These are phyloP conservation scores for Hypoxylon sp. DNA, from an alignment of 2,329 filamentous ascomycete genomes.

Conservation along the genomic window DNA sequence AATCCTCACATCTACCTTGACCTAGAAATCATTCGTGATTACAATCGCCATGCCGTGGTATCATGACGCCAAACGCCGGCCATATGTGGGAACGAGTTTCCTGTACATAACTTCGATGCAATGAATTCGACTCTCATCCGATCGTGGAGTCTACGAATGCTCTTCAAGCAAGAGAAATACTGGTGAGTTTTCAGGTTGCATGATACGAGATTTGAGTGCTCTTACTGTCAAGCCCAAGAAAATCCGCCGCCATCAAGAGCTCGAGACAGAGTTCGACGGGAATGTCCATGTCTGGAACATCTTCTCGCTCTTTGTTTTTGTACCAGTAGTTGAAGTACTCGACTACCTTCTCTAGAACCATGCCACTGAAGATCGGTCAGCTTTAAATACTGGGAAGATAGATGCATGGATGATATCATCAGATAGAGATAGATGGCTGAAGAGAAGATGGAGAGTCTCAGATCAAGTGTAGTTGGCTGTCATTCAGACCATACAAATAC, in stretches of 20 bases:
- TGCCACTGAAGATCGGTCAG: conserved; percentile 66
- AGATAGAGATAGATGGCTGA: neutral
- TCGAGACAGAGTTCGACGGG: conserved; percentile 84
- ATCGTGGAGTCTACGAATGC: conserved; percentile 16
- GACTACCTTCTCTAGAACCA: conserved; percentile 83
- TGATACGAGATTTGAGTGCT: conserved; percentile 15
- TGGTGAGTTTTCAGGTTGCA: conserved; percentile 26
- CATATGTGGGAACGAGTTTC: neutral
- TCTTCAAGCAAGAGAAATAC: conserved; percentile 32
- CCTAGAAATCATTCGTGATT: conserved; percentile 19
- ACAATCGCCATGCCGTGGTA: conserved; percentile 28
- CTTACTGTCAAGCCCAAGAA: conserved; percentile 77
- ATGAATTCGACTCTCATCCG: conserved; percentile 3
- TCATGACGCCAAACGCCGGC: conserved; percentile 37
- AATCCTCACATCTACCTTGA: conserved; percentile 48
- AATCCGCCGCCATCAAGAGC: conserved; percentile 83
- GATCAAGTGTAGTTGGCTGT: conserved; percentile 75
- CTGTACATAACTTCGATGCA: neutral
- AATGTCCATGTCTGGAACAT: conserved; percentile 86
- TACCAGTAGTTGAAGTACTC: conserved; percentile 90
- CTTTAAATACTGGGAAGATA: neutral
- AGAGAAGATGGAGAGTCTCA: conserved; percentile 59
- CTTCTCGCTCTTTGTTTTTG: conserved; percentile 76
- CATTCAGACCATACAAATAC: conserved; percentile 62
- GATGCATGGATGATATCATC: neutral